Conservation (phyloP, 257 asterid species). For the Gardenia jasminoides region DNA sequence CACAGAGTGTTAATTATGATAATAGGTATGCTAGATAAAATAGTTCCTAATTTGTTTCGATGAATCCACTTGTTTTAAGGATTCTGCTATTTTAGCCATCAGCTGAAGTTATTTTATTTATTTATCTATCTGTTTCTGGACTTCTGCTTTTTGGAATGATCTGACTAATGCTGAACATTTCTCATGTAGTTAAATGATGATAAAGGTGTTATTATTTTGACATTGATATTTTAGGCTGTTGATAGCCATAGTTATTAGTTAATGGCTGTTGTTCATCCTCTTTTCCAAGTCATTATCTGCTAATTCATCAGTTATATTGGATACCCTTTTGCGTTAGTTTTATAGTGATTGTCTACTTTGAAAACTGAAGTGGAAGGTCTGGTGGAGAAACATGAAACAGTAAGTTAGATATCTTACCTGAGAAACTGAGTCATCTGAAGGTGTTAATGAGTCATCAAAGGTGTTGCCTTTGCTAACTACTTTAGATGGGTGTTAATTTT, state of each 20-base stretch:
- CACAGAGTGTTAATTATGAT: slow-evolving; percentile 21
- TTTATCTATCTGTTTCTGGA: not conserved
- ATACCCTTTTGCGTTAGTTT: not conserved
- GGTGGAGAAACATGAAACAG: not conserved
- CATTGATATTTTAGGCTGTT: not conserved
- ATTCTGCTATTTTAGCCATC: no score
- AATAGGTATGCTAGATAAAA: slow-evolving; percentile 35
- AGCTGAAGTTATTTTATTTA: not conserved
- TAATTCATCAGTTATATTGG: not conserved
- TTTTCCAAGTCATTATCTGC: not conserved
- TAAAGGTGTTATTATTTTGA: no score
- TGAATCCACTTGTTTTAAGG: not conserved
- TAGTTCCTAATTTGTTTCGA: not conserved
- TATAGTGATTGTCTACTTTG: not conserved
- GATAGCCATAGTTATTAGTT: not conserved
- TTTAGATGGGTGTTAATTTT: not conserved
- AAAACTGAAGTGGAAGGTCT: not conserved
- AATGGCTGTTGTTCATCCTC: not conserved
- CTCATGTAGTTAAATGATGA: not conserved
- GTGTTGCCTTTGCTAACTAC: not conserved
- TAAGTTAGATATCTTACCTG: not conserved
- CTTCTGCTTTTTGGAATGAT: not conserved
- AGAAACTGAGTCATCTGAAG: not conserved
- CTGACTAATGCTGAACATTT: not conserved
- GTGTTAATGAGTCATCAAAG: no score